Conservation (phyloP, 345 rosid genomes). For the Pelargonium nanum region DNA sequence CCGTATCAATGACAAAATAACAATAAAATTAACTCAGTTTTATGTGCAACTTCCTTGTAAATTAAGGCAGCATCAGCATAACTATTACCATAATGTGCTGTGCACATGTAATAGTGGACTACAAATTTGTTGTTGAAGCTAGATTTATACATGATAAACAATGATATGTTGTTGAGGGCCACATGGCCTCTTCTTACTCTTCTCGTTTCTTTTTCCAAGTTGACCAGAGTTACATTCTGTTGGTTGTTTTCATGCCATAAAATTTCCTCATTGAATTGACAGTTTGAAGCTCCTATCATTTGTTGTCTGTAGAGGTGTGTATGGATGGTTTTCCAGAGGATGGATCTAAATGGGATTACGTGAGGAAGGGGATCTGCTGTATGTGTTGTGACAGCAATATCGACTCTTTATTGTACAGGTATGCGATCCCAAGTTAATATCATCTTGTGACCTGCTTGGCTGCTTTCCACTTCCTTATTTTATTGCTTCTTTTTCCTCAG, state of each 20-base stretch:
- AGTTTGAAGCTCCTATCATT: background rate
- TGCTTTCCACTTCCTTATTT: too few species aligned
- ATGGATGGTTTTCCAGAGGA: conserved; percentile 24
- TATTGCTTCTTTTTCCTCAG: conserved; percentile 23
- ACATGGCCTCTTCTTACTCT: background rate
- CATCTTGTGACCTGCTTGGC: too few species aligned
- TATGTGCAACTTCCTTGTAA: background rate
- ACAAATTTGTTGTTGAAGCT: background rate
- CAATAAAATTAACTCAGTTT: background rate
- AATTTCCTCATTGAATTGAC: background rate
- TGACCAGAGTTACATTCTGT: background rate
- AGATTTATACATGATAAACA: background rate
- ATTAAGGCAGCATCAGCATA: background rate
- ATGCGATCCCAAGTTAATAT: too few species aligned
- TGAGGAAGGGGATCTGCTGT: conserved; percentile 68
- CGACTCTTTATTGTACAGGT: conserved; percentile 28
- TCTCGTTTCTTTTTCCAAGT: background rate
- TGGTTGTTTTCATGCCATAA: background rate
- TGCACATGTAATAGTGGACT: too few species aligned
- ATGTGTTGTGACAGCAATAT: conserved; percentile 49
- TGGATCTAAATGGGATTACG: conserved; percentile 53
- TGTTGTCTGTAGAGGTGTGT: conserved; percentile 28
- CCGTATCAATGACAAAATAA: too few species aligned
- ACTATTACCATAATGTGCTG: too few species aligned
- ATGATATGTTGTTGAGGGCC: background rate